Conservation (phyloP, 139 green algal genomes). For the Yamagishiella unicocca region DNA sequence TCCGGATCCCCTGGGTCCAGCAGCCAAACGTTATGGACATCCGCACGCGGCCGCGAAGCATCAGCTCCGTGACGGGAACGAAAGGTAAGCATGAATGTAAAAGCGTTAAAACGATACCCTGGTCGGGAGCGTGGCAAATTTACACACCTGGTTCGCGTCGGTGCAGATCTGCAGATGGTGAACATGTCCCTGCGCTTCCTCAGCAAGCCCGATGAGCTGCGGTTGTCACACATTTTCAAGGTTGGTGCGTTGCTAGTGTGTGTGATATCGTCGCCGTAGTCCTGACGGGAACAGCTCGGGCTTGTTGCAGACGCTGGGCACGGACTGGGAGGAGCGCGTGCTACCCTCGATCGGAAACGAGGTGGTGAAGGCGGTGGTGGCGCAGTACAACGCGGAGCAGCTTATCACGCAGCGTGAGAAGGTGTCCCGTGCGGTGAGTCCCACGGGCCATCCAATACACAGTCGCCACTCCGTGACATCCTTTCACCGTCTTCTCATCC, state of each 20-base stretch:
- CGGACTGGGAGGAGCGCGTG: slow-evolving; percentile 98
- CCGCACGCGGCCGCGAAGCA: slow-evolving; percentile 91
- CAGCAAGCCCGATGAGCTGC: slow-evolving; percentile 89
- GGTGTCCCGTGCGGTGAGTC: slow-evolving; percentile 81
- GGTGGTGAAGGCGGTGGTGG: slow-evolving; percentile 97
- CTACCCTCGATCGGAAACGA: slow-evolving; percentile 99
- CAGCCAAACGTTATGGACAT: slow-evolving; percentile 97
- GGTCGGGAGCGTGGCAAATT: too few species aligned
- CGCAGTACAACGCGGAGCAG: slow-evolving; percentile 99
- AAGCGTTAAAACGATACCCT: too few species aligned
- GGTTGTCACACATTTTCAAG: slow-evolving; percentile 92
- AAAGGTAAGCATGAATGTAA: slow-evolving; percentile 80
- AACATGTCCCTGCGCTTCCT: slow-evolving; percentile 98
- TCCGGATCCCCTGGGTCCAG: slow-evolving; percentile 93
- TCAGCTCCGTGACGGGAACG: slow-evolving; percentile 98
- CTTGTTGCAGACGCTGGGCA: slow-evolving; percentile 91
- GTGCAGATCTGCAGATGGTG: slow-evolving; percentile 98
- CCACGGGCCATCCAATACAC: too few species aligned
- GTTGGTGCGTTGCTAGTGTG: slow-evolving; percentile 48
- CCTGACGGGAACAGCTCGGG: too few species aligned
- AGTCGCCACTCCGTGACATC: too few species aligned
- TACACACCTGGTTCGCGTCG: too few species aligned
- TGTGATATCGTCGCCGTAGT: neutral
- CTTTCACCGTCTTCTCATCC: too few species aligned
- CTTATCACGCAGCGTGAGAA: slow-evolving; percentile 98